Percentiles rank a stretch among this genome's conserved stretches.
These are phyloP conservation scores for Dillenia suffruticosa DNA, from an alignment of 164 flowering plant species.

Conservation along the genomic window DNA sequence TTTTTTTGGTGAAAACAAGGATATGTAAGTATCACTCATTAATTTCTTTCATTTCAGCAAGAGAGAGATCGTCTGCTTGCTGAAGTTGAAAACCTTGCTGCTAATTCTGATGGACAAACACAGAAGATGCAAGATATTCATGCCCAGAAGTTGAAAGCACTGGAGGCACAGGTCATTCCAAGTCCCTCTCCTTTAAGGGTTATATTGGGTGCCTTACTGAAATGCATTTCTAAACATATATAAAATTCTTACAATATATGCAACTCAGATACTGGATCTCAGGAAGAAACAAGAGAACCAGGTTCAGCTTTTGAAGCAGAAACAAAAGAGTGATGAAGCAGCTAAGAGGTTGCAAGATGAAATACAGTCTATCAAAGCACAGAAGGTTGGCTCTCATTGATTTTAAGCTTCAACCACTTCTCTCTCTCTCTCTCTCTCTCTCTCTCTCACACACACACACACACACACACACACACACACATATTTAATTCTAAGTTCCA, in stretches of 20 bases:
- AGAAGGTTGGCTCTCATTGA: conserved; percentile 54
- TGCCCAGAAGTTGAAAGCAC: conserved; percentile 77
- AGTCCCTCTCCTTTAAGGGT: too few relatives aligned
- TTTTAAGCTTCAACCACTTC: neutral
- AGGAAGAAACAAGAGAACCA: conserved; percentile 97
- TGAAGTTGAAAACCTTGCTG: conserved; percentile 82
- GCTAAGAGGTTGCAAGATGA: conserved; percentile 90
- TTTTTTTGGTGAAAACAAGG: conserved; percentile 3
- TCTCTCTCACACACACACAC: too few relatives aligned
- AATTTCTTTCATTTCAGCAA: conserved; percentile 49
- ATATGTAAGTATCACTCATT: neutral
- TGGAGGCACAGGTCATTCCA: conserved; percentile 80
- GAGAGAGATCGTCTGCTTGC: conserved; percentile 81
- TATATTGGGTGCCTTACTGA: neutral
- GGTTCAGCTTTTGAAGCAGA: conserved; percentile 89
- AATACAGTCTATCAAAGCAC: conserved; percentile 90
- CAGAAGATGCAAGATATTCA: conserved; percentile 87
- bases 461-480: too few relatives aligned
- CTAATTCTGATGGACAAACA: conserved; percentile 82
- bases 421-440: too few relatives aligned
- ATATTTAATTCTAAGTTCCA: conserved; percentile 10
- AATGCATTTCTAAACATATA: neutral
- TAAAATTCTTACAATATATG: neutral
- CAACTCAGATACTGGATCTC: conserved; percentile 75
- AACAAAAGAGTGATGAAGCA: conserved; percentile 97